phyloP scores from a whole-genome alignment of 2,329 filamentous ascomycete species.

The Calonectria pseudoreteaudii region DNA sequence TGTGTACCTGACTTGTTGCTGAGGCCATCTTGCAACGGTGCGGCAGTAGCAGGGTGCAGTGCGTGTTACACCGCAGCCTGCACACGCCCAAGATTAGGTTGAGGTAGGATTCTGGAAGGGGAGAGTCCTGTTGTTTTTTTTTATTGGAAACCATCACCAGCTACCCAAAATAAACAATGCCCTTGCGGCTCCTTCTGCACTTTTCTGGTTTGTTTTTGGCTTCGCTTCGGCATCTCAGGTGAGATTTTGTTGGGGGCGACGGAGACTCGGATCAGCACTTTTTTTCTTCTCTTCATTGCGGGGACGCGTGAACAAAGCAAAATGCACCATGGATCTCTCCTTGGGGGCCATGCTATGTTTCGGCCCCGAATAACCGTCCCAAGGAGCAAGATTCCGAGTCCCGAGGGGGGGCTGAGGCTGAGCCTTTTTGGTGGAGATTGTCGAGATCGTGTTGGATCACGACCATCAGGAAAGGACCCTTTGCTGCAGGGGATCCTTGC shows the following conservation, averaged over 20 bases:
- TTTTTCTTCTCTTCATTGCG: background rate
- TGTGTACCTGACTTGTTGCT: background rate
- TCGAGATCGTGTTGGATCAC: background rate
- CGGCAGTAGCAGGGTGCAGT: too few species aligned
- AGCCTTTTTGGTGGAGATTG: background rate
- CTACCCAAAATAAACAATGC: background rate
- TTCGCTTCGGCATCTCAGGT: background rate
- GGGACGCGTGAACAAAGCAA: background rate
- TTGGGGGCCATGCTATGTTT: background rate
- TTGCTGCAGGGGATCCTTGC: background rate
- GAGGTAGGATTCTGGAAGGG: background rate
- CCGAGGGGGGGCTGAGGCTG: constrained; percentile 2
- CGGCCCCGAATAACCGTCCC: background rate
- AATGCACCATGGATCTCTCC: background rate
- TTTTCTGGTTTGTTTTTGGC: too few species aligned
- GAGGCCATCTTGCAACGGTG: background rate
- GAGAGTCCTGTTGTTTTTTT: background rate
- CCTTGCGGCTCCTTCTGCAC: background rate
- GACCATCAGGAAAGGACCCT: background rate
- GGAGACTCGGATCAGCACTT: background rate
- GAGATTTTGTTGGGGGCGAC: constrained; percentile 3
- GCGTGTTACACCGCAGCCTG: background rate
- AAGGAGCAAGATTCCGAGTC: background rate
- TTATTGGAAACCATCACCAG: constrained; percentile 3
- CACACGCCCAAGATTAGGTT: constrained; percentile 1